Base-by-base conservation (phyloP, 1,284 basidiomycete genomes). In the Ganoderma boninense region DNA sequence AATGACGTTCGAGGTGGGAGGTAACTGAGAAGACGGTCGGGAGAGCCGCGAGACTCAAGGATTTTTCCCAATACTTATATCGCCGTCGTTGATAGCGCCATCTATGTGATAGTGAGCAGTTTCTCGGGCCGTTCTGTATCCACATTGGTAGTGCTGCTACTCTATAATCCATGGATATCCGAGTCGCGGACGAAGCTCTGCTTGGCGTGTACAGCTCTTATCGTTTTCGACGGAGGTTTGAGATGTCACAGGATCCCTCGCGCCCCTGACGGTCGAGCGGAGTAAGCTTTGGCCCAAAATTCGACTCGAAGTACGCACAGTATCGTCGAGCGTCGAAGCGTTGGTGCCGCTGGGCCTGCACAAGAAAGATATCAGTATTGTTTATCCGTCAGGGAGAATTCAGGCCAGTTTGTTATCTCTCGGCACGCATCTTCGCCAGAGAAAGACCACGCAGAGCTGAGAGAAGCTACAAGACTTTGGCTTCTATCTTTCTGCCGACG, bases 11-110 rank as follows among this genome's bases (percentile, higher is more conserved):
- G 54, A 35, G 44, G 32, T 13, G 26, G 29, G 32, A 7, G 29
- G 8, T 26, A 62, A 20, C 10, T 20, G 69, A 49, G 42, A 59
- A 52, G 29, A 32, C 29, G 29, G 29, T 32, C 4, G 29, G 29
- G 29, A 32, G 46, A 59, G 43, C 35, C 64, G 59, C 52, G 43
- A 52, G 67, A 62, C 64, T 38, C 38, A 14, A 4, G 13, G 29
- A 54, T 56, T 43, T 62, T 52, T 64, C 4, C 66, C 52, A 66
- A 66, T 57, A 57, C 29, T 67, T 57, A 57, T 57, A 57, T 62
- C 56, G 59, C 52, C 54, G 69, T 72, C 69, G 65, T 26, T 46
- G 72, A 71, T 73, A 69, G 66, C 68, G 69, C 43, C 59, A 68
- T 69, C 54, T 68, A 69, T 65, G 69, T 69, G 72, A 71, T 66